A percentile compares a stretch with the other conserved stretches of the same genome.
Conservation (phyloP, 2,329 filamentous ascomycete genomes). For the Ceratocystiopsis brevicomis region DNA sequence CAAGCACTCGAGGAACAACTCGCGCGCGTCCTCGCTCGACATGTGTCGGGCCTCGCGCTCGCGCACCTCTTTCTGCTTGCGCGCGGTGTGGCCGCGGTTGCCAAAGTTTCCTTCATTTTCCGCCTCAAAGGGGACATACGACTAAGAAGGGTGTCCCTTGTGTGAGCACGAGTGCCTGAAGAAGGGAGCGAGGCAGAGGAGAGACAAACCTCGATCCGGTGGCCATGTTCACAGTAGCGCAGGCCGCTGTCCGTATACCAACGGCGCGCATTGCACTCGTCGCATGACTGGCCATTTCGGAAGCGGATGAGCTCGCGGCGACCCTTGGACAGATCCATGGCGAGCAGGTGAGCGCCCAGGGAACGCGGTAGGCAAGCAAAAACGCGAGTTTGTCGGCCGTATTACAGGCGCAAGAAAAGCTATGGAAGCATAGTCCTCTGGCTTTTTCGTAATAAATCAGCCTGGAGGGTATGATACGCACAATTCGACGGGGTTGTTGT, state of each 20-base stretch:
- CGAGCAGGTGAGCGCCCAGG: no score
- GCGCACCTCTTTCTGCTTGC: constrained; percentile 37
- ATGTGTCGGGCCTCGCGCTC: constrained; percentile 37
- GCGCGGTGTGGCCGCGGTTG: constrained; percentile 32
- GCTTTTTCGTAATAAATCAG: no score
- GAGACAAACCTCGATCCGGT: constrained; percentile 49
- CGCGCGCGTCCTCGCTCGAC: constrained; percentile 47
- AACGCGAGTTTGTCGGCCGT: no score
- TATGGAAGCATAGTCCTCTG: no score
- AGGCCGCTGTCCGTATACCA: constrained; percentile 61
- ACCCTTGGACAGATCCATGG: constrained; percentile 19
- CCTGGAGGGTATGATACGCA: no score
- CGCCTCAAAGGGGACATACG: constrained; percentile 30
- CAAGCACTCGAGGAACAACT: constrained; percentile 66
- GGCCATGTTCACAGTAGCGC: constrained; percentile 63
- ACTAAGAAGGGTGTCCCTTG: not conserved
- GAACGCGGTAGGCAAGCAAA: no score
- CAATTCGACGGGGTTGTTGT: no score
- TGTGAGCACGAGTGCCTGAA: not conserved
- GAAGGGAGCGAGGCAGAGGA: not conserved
- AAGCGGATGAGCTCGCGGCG: constrained; percentile 29
- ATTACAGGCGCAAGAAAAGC: no score
- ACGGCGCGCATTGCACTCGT: constrained; percentile 49
- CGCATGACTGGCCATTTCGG: constrained; percentile 32
- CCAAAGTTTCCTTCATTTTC: constrained; percentile 54